Percentiles rank a stretch among this genome's conserved stretches.
Conservation (phyloP, 1,284 basidiomycete species). For the Meira nashicola region DNA sequence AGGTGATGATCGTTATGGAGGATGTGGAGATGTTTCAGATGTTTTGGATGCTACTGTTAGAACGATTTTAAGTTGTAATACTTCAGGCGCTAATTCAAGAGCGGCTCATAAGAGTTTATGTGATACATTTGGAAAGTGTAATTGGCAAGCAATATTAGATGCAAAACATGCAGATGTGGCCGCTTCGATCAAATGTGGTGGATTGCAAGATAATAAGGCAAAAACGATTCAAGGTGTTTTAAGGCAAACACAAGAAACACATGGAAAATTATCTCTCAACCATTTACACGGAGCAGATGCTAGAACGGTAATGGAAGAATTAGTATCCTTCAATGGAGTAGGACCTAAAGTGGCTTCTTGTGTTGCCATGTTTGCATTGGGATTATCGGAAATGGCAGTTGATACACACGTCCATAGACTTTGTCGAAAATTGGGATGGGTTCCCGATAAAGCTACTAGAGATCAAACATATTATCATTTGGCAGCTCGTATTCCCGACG, state of each 20-base stretch:
- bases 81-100: constrained; percentile 63
- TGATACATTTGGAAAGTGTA: constrained; percentile 61
- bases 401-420: constrained; percentile 65
- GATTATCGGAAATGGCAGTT: constrained; percentile 68
- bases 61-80: constrained; percentile 72
- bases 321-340: constrained; percentile 57
- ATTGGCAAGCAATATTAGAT: constrained; percentile 62
- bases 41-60: constrained; percentile 68
- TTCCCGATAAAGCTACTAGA: constrained; percentile 61
- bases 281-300: constrained; percentile 57
- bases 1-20: constrained; percentile 27
- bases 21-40: constrained; percentile 35
- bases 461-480: constrained; percentile 55
- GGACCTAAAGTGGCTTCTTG: constrained; percentile 75
- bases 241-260: constrained; percentile 20
- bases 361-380: constrained; percentile 71
- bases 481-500: neutral
- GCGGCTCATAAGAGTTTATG: constrained; percentile 64
- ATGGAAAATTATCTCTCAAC: constrained; percentile 53
- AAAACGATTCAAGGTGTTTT: constrained; percentile 58
- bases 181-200: constrained; percentile 65
- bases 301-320: constrained; percentile 63
- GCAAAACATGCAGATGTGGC: constrained; percentile 60
- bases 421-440: constrained; percentile 66
- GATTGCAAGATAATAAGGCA: constrained; percentile 70